Evolutionary conservation across 345 rosid species (phyloP).

Genomic region (Salix brachista): DNA sequence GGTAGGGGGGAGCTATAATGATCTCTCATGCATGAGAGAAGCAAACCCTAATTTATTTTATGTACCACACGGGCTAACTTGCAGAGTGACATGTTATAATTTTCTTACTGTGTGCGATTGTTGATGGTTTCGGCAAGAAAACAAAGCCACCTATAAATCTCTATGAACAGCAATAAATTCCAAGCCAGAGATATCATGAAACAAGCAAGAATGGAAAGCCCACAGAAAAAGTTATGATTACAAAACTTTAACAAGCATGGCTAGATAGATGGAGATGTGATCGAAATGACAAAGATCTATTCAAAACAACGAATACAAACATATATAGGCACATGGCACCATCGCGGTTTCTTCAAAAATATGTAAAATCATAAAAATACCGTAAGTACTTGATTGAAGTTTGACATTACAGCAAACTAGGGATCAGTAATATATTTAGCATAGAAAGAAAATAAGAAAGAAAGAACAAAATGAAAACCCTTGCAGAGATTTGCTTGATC

Average conservation of each 20-base stretch:
- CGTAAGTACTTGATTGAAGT: background rate
- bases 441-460: background rate
- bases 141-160: slow-evolving; percentile 1
- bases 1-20: background rate
- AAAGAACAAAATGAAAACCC: background rate
- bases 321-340: background rate
- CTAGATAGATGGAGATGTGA: background rate
- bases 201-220: background rate
- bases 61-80: background rate
- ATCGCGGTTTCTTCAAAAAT: background rate
- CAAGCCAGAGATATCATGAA: background rate
- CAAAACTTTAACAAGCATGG: background rate
- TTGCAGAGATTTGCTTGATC: slow-evolving; percentile 21
- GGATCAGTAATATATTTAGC: background rate
- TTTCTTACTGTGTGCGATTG: background rate
- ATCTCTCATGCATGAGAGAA: background rate
- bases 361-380: background rate
- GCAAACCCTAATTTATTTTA: background rate
- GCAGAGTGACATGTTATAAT: background rate
- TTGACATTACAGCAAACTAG: background rate
- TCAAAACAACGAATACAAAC: background rate
- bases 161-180: background rate
- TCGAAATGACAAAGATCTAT: background rate
- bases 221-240: background rate
- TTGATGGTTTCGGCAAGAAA: slow-evolving; percentile 10